Evolutionary conservation across 352 stramenopile species (phyloP).

Genomic region (Phytophthora palmivora): DNA sequence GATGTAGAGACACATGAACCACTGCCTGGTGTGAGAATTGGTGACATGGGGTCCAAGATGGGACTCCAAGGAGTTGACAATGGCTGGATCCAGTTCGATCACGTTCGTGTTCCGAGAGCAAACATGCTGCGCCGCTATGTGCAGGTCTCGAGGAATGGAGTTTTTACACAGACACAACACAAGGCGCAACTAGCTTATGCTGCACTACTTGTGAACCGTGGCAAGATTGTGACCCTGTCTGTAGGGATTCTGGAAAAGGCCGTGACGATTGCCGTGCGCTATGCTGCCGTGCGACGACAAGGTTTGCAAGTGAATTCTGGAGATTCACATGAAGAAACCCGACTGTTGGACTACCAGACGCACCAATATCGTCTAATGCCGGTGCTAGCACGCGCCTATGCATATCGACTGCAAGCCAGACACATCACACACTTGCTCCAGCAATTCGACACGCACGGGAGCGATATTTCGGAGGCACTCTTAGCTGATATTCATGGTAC

Average conservation of each 20-base stretch:
- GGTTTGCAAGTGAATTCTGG: conserved; percentile 66
- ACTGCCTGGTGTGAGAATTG: conserved; percentile 62
- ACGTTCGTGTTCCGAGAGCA: conserved; percentile 71
- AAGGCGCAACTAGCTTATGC: conserved; percentile 78
- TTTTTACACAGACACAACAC: conserved; percentile 64
- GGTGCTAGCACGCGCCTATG: conserved; percentile 90
- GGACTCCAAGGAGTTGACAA: conserved; percentile 82
- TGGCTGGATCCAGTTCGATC: conserved; percentile 79
- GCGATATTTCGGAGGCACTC: conserved; percentile 65
- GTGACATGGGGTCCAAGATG: conserved; percentile 78
- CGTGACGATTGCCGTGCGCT: conserved; percentile 93
- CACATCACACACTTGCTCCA: conserved; percentile 84
- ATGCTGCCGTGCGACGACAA: conserved; percentile 92
- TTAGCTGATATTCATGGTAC: conserved; percentile 95
- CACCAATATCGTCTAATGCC: conserved; percentile 95
- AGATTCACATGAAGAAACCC: conserved; percentile 71
- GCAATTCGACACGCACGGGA: conserved; percentile 83
- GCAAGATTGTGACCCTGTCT: conserved; percentile 77
- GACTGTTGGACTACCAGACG: conserved; percentile 95
- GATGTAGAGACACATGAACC: conserved; percentile 76
- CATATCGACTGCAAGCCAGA: conserved; percentile 93
- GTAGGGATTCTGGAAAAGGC: conserved; percentile 90
- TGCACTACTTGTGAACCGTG: conserved; percentile 78
- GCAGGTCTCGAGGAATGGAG: conserved; percentile 65
- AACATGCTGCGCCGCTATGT: conserved; percentile 84